Evolutionary conservation across 768 basidiomycete genomes (phyloP).

Genomic region (Porphyrellus cyaneotinctus): DNA sequence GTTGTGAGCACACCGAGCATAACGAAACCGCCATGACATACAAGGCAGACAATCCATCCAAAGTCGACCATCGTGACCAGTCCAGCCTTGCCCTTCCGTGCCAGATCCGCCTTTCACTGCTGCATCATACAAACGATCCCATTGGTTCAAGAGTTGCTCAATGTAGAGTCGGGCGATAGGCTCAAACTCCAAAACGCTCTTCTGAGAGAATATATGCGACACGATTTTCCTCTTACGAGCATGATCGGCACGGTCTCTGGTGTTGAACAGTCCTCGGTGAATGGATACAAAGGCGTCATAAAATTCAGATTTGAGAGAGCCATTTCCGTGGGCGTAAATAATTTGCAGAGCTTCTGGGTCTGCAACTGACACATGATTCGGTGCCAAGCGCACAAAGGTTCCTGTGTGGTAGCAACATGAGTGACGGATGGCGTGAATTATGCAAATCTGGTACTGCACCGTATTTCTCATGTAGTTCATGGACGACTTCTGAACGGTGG

Average conservation of each 20-base stretch:
- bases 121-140: conserved; percentile 63
- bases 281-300: conserved; percentile 80
- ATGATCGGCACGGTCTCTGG: conserved; percentile 72
- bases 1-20: conserved; percentile 5
- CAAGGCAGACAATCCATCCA: conserved; percentile 77
- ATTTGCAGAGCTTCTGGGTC: conserved; percentile 72
- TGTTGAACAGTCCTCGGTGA: conserved; percentile 70
- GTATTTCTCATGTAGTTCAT: conserved; percentile 67
- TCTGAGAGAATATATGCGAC: conserved; percentile 79
- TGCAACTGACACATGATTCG: conserved; percentile 73
- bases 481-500: conserved; percentile 71
- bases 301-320: conserved; percentile 76
- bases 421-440: neutral
- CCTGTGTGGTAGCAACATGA: conserved; percentile 36
- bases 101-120: conserved; percentile 57
- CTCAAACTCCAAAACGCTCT: conserved; percentile 83
- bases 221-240: conserved; percentile 90
- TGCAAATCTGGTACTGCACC: conserved; percentile 40
- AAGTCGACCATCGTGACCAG: conserved; percentile 55
- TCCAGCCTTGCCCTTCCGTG: conserved; percentile 59
- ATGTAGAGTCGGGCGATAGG: conserved; percentile 68
- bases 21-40: conserved; percentile 30
- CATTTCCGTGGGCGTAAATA: conserved; percentile 81
- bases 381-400: conserved; percentile 65
- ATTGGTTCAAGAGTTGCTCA: conserved; percentile 57